phyloP scores from a whole-genome alignment of 306 rosid genomes.

The Senna siamea region DNA sequence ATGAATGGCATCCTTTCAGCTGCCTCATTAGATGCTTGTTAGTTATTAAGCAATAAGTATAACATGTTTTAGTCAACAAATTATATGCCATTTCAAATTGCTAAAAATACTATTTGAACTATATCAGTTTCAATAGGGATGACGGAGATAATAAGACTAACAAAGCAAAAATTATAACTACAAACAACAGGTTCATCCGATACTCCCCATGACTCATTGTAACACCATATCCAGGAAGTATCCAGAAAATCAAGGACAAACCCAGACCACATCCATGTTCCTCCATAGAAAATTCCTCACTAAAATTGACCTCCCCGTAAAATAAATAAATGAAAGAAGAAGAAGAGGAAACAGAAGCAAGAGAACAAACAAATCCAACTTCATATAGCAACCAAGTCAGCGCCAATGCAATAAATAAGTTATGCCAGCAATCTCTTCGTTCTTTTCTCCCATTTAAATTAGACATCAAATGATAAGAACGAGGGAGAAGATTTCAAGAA shows the following conservation, averaged over 20 bases:
- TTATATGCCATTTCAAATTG: constrained; percentile 8
- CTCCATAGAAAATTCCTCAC: constrained; percentile 29
- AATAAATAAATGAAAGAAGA: background rate
- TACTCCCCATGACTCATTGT: constrained; percentile 5
- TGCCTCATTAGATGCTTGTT: background rate
- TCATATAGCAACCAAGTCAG: constrained; percentile 15
- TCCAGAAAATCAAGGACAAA: constrained; percentile 25
- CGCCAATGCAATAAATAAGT: constrained; percentile 19
- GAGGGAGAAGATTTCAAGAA: background rate
- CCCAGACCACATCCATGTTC: constrained; percentile 31
- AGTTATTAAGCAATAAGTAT: background rate
- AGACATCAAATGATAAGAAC: constrained; percentile 22
- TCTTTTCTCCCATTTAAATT: constrained; percentile 31
- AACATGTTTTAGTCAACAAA: background rate
- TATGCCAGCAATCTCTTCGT: background rate
- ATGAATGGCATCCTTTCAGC: constrained; percentile 21
- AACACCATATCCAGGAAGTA: constrained; percentile 5
- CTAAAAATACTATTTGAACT: constrained; percentile 24
- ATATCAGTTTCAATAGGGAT: constrained; percentile 23
- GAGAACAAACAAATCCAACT: constrained; percentile 33
- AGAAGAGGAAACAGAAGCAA: background rate
- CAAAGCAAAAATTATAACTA: constrained; percentile 21
- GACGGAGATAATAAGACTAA: constrained; percentile 1
- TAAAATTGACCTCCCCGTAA: constrained; percentile 28
- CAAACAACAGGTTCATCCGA: constrained; percentile 20